These are phyloP conservation scores for Xylariales sp. DNA, from an alignment of 2,329 filamentous ascomycete genomes.

Conservation along the genomic window DNA sequence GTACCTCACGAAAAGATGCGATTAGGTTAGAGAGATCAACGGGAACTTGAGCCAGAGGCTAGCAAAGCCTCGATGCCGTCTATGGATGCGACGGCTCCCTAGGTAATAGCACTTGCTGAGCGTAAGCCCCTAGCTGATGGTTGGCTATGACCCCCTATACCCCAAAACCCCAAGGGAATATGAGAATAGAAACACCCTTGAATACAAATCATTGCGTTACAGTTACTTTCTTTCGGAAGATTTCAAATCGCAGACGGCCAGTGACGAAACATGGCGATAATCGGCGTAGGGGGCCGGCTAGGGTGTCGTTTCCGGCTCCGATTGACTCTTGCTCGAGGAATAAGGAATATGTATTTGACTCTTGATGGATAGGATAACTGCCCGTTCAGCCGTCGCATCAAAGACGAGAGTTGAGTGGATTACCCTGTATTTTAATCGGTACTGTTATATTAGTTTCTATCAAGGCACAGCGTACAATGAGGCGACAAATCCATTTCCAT, in stretches of 20 bases:
- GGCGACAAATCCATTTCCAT: background rate
- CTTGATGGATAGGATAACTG: background rate
- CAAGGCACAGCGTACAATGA: background rate
- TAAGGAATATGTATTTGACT: background rate
- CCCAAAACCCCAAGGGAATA: background rate
- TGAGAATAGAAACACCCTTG: background rate
- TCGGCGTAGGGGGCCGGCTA: background rate
- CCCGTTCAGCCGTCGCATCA: background rate
- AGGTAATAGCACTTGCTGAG: background rate
- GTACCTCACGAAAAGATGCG: background rate
- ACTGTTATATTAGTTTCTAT: background rate
- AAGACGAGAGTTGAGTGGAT: background rate
- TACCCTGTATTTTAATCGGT: background rate
- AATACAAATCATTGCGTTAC: background rate
- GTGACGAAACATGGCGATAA: background rate
- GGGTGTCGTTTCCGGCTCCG: background rate
- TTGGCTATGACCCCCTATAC: background rate
- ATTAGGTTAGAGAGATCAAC: background rate
- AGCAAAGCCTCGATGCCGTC: background rate
- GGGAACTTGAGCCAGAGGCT: background rate
- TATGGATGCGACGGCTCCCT: background rate
- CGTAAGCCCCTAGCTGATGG: background rate
- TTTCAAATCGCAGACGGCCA: slow-evolving; percentile 18
- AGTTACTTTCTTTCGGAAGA: background rate
- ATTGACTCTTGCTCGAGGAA: background rate